Conservation (phyloP, 768 basidiomycete genomes). For the Tremella mesenterica region DNA sequence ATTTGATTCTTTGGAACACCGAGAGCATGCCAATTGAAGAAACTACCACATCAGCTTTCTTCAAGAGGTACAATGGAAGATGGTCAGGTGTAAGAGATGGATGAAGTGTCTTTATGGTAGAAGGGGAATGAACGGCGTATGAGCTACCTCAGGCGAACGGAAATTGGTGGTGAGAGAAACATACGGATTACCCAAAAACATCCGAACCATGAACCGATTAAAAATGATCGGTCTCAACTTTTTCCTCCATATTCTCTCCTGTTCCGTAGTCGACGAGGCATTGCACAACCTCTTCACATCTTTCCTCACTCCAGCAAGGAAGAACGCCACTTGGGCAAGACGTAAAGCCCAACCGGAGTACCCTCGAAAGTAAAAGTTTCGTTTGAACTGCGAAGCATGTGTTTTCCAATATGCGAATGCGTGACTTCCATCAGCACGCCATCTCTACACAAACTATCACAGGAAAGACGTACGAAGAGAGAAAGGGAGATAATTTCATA, state of each 20-base stretch:
- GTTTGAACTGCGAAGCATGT: conserved; percentile 49
- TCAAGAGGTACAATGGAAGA: no score
- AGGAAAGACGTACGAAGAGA: conserved; percentile 50
- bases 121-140: no score
- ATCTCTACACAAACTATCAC: background rate
- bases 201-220: conserved; percentile 53
- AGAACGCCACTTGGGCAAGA: conserved; percentile 55
- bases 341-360: conserved; percentile 60
- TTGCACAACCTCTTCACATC: conserved; percentile 55
- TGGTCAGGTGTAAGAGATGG: no score
- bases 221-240: conserved; percentile 58
- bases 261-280: conserved; percentile 53
- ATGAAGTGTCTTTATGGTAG: no score
- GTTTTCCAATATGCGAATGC: conserved; percentile 71
- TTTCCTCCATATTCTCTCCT: conserved; percentile 56
- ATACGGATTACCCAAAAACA: conserved; percentile 49
- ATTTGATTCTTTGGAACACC: conserved; percentile 67
- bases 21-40: conserved; percentile 67
- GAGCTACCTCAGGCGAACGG: background rate
- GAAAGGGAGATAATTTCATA: conserved; percentile 55
- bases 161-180: conserved; percentile 19
- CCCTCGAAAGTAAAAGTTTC: conserved; percentile 60
- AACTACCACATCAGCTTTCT: no score
- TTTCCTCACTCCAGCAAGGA: conserved; percentile 53
- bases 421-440: conserved; percentile 15